phyloP scores from a whole-genome alignment of 805 yeast species.

The Lipomyces sp. region DNA sequence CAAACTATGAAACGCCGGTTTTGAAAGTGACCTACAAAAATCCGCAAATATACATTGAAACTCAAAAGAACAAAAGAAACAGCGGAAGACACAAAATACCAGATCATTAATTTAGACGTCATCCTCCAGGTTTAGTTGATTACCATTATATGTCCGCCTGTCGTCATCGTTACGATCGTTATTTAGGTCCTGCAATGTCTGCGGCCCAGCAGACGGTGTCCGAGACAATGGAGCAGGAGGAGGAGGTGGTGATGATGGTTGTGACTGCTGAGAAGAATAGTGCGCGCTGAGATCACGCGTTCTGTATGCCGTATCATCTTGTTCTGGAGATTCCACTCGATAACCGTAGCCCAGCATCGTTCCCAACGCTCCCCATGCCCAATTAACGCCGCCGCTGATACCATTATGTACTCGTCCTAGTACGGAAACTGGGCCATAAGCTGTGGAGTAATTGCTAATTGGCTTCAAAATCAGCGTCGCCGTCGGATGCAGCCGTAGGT shows the following conservation, averaged over 20 bases:
- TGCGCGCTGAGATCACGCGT: constrained; percentile 7
- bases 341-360: constrained; percentile 34
- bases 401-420: constrained; percentile 26
- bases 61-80: not conserved
- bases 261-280: not conserved
- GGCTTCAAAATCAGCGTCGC: constrained; percentile 76
- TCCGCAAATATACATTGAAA: not conserved
- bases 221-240: constrained; percentile 5
- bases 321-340: not conserved
- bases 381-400: constrained; percentile 22
- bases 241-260: constrained; percentile 6
- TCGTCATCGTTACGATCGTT: constrained; percentile 41
- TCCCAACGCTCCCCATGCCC: constrained; percentile 31
- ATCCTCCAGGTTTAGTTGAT: constrained; percentile 52
- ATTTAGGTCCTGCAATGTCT: constrained; percentile 27
- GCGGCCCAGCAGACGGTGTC: constrained; percentile 13
- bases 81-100: not conserved
- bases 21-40: too few relatives aligned
- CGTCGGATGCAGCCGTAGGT: constrained; percentile 63
- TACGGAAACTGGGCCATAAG: constrained; percentile 31
- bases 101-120: constrained; percentile 34
- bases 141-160: constrained; percentile 56
- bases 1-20: too few relatives aligned
- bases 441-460: constrained; percentile 37
- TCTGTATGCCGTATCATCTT: constrained; percentile 1